Conservation (phyloP, 1,139 yeast species). For the Geotrichum citri-aurantii region DNA sequence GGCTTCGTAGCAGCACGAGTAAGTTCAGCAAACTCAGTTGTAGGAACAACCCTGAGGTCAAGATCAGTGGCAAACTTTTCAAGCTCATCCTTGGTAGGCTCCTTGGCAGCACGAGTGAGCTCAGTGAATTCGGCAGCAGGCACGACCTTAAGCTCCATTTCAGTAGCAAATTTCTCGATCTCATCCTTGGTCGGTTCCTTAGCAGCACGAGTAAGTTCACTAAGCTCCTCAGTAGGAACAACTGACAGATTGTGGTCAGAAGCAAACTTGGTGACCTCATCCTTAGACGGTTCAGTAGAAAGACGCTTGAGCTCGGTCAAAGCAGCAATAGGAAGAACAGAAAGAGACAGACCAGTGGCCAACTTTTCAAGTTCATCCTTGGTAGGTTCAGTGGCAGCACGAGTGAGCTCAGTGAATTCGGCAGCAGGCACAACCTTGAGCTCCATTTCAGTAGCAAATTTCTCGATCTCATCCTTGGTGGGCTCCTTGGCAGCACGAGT, state of each 20-base stretch:
- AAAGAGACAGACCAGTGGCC: constrained; percentile 29
- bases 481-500: constrained; percentile 38
- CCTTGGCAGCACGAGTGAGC: too few relatives aligned
- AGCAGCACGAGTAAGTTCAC: constrained; percentile 11
- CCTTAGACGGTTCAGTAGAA: constrained; percentile 25
- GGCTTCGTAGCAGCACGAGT: too few relatives aligned
- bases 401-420: too few relatives aligned
- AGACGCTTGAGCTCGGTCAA: constrained; percentile 22
- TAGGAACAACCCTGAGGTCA: constrained; percentile 31
- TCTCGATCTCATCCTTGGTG: too few relatives aligned
- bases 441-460: too few relatives aligned
- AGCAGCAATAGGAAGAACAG: constrained; percentile 27
- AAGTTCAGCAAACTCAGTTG: too few relatives aligned
- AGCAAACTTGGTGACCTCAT: too few relatives aligned
- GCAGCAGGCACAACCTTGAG: too few relatives aligned
- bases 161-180: too few relatives aligned
- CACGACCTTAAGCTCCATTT: too few relatives aligned
- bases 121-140: too few relatives aligned
- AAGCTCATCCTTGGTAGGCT: constrained; percentile 32
- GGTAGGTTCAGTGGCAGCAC: constrained; percentile 34
- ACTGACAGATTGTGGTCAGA: constrained; percentile 40
- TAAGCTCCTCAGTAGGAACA: constrained; percentile 30
- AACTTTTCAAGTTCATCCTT: constrained; percentile 24
- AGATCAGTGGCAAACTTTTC: constrained; percentile 29
- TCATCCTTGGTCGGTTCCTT: constrained; percentile 20